phyloP scores from a whole-genome alignment of 352 stramenopile genomes.

The Stramenopiles sp. region DNA sequence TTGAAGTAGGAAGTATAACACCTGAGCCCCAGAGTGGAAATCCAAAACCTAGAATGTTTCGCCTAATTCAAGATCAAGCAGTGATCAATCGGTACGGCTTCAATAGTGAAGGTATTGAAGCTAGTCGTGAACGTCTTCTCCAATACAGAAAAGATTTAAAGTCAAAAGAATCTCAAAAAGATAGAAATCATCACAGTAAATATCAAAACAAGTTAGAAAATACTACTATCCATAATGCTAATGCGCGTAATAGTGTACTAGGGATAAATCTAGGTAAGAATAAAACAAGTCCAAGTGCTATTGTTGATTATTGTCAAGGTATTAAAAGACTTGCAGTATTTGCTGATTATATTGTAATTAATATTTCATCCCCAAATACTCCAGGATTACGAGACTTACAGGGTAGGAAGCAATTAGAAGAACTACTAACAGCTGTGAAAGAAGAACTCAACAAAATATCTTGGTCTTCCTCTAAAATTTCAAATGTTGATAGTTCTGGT shows the following conservation, averaged over 20 bases:
- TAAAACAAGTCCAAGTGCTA: conserved; percentile 32
- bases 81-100: conserved; percentile 96
- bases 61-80: conserved; percentile 50
- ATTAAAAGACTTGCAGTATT: conserved; percentile 53
- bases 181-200: too few relatives aligned
- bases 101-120: conserved; percentile 56
- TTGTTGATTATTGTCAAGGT: conserved; percentile 21
- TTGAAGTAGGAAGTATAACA: conserved; percentile 74
- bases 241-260: conserved; percentile 27
- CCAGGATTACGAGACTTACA: conserved; percentile 35
- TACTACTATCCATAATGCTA: too few relatives aligned
- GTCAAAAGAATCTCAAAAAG: too few relatives aligned
- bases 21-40: conserved; percentile 68
- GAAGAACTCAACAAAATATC: conserved; percentile 21
- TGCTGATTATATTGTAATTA: conserved; percentile 88
- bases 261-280: conserved; percentile 94
- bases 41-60: conserved; percentile 70
- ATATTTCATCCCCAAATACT: conserved; percentile 82
- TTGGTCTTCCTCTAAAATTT: background rate
- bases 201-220: too few relatives aligned
- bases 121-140: conserved; percentile 29
- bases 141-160: conserved; percentile 20
- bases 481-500: too few relatives aligned
- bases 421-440: conserved; percentile 28
- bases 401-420: conserved; percentile 13